Base-by-base conservation (phyloP, 1,284 basidiomycete species). In the Sporisorium iseilematis-ciliati region DNA sequence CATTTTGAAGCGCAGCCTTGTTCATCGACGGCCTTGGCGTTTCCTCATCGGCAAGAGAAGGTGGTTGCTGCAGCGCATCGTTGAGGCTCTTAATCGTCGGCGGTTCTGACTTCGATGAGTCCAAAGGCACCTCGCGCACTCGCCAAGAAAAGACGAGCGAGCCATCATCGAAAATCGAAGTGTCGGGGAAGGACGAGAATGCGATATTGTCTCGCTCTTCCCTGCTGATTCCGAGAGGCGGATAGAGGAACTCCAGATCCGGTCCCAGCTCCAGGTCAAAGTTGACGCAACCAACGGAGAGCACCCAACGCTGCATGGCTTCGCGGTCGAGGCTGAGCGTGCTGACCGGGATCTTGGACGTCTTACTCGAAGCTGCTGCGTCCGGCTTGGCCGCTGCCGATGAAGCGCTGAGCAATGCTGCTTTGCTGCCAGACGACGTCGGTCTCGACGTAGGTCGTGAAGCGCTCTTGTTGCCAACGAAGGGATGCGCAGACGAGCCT, bases 111-210 rank as follows among this genome's bases (percentile, higher is more conserved):
- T 42, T 48, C 1, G 80, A 80, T 21, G 68, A 77, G 38, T 78
- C 72, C 18, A 82, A 60, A 4, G 79, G 84, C 41, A 81, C 83
- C 60, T 80, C 83, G 29, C 84, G 73, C 52, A 82, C 78, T 38
- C 83, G 75, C 79, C 78, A 85, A 2, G 78, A 85, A 48, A 82
- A 84, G 50, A 77, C 78, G 38, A 75, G 65, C 23, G 54, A 75
- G 31, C 83, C 83, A 50, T 81, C 75, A 33, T 81, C 80, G 46
- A 84, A 85, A 48, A 85, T 84, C 6, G 83, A 76, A 11, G 93
- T 95, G 81, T 97, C 95, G 0, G 96, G 96, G 81, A 99, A 95
- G 0, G 94, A 91, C 0, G 93, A 94, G 86, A 98, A 98, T 6
- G 95, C 94, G 41, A 97, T 91, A 81, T 95, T 97, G 76, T 92